These are phyloP conservation scores for Erythrophleum ivorense DNA, from an alignment of 331 rosid species.

Conservation along the genomic window DNA sequence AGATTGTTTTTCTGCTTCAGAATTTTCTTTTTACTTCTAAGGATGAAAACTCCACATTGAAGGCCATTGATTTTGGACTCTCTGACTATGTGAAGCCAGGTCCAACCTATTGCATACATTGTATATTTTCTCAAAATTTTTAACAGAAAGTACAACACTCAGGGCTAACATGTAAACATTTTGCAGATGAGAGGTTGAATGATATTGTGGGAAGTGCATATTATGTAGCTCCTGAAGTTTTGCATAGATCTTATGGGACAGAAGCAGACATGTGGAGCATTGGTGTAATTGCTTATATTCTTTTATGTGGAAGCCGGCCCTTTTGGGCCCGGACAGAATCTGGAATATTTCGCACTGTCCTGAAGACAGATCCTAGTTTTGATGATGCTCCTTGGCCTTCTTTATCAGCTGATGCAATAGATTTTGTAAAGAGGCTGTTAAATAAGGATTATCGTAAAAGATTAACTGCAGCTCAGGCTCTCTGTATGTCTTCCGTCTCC, in stretches of 20 bases:
- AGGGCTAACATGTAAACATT: conserved; percentile 31
- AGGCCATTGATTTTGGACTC: conserved; percentile 91
- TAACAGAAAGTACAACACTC: not conserved
- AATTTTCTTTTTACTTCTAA: conserved; percentile 78
- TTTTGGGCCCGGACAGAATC: conserved; percentile 99
- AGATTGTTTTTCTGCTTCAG: conserved; percentile 56
- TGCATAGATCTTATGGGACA: conserved; percentile 89
- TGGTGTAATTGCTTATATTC: conserved; percentile 95
- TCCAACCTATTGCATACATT: conserved; percentile 41
- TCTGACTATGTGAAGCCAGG: conserved; percentile 98
- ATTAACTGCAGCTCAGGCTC: conserved; percentile 90
- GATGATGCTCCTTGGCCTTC: conserved; percentile 96
- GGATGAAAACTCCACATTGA: conserved; percentile 70
- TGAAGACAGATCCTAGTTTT: conserved; percentile 87
- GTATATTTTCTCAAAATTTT: not conserved
- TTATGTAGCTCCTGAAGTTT: conserved; percentile 96
- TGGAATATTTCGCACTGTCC: conserved; percentile 86
- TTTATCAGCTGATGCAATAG: conserved; percentile 75
- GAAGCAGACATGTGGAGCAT: conserved; percentile 99
- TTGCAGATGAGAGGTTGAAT: conserved; percentile 87
- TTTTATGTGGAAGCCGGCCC: conserved; percentile 93
- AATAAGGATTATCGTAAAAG: conserved; percentile 84
- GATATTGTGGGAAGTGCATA: conserved; percentile 97
- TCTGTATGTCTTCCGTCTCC: conserved; percentile 43
- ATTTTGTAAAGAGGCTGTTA: conserved; percentile 84